A percentile compares a stretch with the other conserved stretches of the same genome.
Conservation (phyloP, 345 rosid species). For the Hirschfeldia incana region DNA sequence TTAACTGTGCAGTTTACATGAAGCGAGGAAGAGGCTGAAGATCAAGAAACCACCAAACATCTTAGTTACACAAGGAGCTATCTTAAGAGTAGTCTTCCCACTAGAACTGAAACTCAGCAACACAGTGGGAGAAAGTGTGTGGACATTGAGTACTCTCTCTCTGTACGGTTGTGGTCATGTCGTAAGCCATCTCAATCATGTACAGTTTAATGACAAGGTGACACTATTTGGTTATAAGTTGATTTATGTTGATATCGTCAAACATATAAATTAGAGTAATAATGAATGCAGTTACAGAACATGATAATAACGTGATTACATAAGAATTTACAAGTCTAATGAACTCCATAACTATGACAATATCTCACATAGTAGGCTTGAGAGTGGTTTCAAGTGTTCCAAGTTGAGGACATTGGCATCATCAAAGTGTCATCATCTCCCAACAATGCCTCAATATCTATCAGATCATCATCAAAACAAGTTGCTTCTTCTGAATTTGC, state of each 20-base stretch:
- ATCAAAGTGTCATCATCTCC: slow-evolving; percentile 52
- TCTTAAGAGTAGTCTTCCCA: slow-evolving; percentile 86
- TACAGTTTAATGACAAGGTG: slow-evolving; percentile 4
- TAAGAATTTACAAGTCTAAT: slow-evolving; percentile 35
- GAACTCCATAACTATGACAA: slow-evolving; percentile 12
- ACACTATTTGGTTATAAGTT: slow-evolving; percentile 11
- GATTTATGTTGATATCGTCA: slow-evolving; percentile 5
- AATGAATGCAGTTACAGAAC: slow-evolving; percentile 26
- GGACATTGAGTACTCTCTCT: slow-evolving; percentile 78
- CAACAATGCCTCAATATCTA: slow-evolving; percentile 57
- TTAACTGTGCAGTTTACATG: slow-evolving; percentile 76
- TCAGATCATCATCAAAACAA: slow-evolving; percentile 53
- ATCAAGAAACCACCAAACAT: slow-evolving; percentile 93
- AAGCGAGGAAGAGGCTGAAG: slow-evolving; percentile 96
- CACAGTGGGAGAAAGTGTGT: slow-evolving; percentile 61
- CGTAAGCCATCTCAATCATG: no score
- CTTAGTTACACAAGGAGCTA: slow-evolving; percentile 82
- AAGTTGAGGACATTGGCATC: slow-evolving; percentile 45
- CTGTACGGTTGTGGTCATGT: not conserved
- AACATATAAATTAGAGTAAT: slow-evolving; percentile 4
- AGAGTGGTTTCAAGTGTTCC: slow-evolving; percentile 11
- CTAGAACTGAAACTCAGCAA: slow-evolving; percentile 88
- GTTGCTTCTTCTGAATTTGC: slow-evolving; percentile 34
- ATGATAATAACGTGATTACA: not conserved
- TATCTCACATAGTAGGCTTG: slow-evolving; percentile 16